Percentiles rank a stretch among this genome's conserved stretches.
These are phyloP conservation scores for Globisporangium alternatum DNA, from an alignment of 352 stramenopile species.

Conservation along the genomic window DNA sequence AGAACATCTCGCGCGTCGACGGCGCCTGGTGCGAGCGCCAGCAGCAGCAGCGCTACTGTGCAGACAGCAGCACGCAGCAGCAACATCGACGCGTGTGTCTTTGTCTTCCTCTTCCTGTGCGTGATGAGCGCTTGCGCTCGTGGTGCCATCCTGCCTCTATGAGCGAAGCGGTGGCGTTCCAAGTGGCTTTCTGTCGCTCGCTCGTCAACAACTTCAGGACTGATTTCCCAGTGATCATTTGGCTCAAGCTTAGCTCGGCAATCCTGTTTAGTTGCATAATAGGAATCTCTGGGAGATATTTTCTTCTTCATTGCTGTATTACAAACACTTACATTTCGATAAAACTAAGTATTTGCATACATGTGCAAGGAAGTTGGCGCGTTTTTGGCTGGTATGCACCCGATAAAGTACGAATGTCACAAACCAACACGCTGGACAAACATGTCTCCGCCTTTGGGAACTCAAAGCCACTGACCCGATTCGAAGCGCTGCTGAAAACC, in stretches of 20 bases:
- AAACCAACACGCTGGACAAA: too few relatives aligned
- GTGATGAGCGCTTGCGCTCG: neutral
- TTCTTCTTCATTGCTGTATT: too few relatives aligned
- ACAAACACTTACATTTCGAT: too few relatives aligned
- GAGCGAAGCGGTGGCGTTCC: too few relatives aligned
- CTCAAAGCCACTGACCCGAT: constrained; percentile 28
- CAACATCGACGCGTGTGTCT: neutral
- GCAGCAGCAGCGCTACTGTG: neutral
- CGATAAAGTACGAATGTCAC: too few relatives aligned
- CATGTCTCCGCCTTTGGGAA: too few relatives aligned
- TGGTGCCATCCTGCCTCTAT: too few relatives aligned
- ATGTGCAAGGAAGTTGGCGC: too few relatives aligned
- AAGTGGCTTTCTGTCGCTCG: neutral
- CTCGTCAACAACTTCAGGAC: neutral
- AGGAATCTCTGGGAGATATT: too few relatives aligned
- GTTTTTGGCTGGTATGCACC: too few relatives aligned
- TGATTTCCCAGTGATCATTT: neutral
- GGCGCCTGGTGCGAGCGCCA: neutral
- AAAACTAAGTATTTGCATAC: too few relatives aligned
- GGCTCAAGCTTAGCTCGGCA: neutral
- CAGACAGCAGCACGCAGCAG: too few relatives aligned
- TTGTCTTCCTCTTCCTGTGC: neutral
- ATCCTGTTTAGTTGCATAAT: neutral
- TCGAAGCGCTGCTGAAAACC: constrained; percentile 37
- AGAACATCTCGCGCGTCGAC: neutral